Conservation (phyloP, 2,329 filamentous ascomycete genomes). For the Sporothrix pseudoabietina region DNA sequence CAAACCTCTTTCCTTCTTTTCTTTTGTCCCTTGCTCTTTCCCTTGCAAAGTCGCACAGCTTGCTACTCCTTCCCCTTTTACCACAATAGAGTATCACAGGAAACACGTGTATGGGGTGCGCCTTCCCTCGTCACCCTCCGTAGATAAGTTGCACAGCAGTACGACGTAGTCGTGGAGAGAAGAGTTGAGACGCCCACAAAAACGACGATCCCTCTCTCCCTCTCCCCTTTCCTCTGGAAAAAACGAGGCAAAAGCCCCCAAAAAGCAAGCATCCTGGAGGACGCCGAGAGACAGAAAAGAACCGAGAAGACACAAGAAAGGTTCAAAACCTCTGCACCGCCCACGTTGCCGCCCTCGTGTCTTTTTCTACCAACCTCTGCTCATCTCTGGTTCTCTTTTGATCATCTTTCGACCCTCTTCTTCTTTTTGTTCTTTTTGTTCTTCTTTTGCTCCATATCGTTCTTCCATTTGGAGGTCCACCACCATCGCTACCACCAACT, state of each 20-base stretch:
- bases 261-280: background rate
- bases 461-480: background rate
- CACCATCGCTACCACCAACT: background rate
- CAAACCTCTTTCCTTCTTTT: background rate
- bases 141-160: conserved; percentile 11
- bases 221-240: background rate
- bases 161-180: background rate
- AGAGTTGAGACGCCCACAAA: conserved; percentile 6
- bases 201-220: conserved; percentile 22
- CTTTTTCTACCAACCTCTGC: conserved; percentile 7
- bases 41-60: background rate
- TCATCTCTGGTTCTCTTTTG: conserved; percentile 1
- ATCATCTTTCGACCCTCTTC: too few relatives aligned
- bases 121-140: background rate
- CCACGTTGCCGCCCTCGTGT: conserved; percentile 12
- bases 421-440: background rate
- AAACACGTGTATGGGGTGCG: conserved; percentile 13
- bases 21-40: background rate
- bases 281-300: background rate
- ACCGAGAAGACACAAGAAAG: background rate
- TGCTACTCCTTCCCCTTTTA: background rate
- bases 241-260: background rate
- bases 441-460: background rate
- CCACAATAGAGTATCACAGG: background rate
- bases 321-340: conserved; percentile 5